Base-by-base conservation (phyloP, 495 filamentous ascomycete species). In the Terfezia claveryi region DNA sequence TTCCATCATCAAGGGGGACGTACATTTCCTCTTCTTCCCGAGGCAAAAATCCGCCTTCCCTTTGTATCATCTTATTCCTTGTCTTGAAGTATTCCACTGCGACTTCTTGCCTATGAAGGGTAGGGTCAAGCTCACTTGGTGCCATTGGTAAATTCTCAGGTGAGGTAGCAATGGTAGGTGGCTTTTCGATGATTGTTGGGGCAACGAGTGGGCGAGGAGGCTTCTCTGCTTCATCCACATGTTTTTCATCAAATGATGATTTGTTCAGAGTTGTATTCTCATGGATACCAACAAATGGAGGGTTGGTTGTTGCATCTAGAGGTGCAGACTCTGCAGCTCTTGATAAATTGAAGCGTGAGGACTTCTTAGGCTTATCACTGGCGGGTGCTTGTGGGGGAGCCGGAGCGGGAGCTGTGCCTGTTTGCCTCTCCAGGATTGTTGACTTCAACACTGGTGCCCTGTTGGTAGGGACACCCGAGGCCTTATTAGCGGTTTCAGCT, bases 61-160 rank as follows among this genome's bases (percentile, higher is more conserved):
- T 72, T 59, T 83, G 74, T 56, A 93, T 83, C 70, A 89, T 79
- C 55, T 73, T 72, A 62, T 87, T 92, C 5, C 88, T 80, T 68
- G 81, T 72, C 37, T 75, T 76, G 66, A 89, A 78, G 64, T 88
- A 93, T 63, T 94, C 83, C 49, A 74, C 75, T 27, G 81, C 78
- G 8, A 92, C 81, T 64, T 93, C 80, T 56, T 84, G 78, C 46
- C 82, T 75, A 44, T 88, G 70, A 2, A 87, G 68, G 8, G 74
- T 68, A 7, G 83, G 79, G 56, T 95, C 83, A 38, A 91, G 68
- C 49, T 86, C 82, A 52, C 92, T 79, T 2, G 77, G 76, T 53
- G 81, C 79, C 5, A 75, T 70, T 1, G 71, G 41, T 46, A 46
- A 46, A 14, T 2, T 0, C 12, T 20, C 41, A 46, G 41, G 8